Percentiles rank a stretch among this genome's conserved stretches.
Conservation (phyloP, 2,329 filamentous ascomycete species). For the Elsinoe perseae region DNA sequence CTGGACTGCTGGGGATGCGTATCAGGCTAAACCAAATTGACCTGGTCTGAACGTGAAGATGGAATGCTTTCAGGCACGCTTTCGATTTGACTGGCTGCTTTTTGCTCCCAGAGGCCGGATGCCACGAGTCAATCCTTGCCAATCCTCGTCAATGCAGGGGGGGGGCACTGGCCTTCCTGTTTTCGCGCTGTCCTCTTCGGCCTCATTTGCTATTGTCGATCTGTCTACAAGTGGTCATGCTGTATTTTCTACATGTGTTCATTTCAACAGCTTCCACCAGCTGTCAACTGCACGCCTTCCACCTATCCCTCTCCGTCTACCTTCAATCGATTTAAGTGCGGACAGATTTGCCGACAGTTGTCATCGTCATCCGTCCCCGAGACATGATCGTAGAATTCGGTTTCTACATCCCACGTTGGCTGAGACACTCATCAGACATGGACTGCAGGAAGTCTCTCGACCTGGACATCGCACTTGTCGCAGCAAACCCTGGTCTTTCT, state of each 20-base stretch:
- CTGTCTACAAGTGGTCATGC: not conserved
- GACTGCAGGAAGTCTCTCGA: not conserved
- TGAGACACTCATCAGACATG: conserved; percentile 10
- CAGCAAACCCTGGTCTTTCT: not conserved
- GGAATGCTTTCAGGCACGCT: not conserved
- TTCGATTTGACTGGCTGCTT: not conserved
- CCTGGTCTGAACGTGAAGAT: not conserved
- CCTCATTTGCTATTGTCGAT: not conserved
- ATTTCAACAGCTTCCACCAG: not conserved
- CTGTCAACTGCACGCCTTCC: not conserved
- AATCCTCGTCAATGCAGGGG: no score
- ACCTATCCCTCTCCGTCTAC: not conserved
- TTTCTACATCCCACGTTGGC: not conserved
- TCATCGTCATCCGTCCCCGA: not conserved
- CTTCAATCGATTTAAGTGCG: not conserved
- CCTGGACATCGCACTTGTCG: not conserved
- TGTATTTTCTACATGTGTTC: not conserved
- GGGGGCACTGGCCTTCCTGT: not conserved
- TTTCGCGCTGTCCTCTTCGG: not conserved
- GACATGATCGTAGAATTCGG: conserved; percentile 7
- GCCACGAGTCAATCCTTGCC: not conserved
- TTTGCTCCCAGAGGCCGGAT: not conserved
- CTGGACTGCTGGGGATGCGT: not conserved
- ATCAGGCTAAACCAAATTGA: not conserved
- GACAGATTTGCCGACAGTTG: not conserved